Evolutionary conservation across 2,329 filamentous ascomycete genomes (phyloP).

Genomic region (Hypoxylon sp.): DNA sequence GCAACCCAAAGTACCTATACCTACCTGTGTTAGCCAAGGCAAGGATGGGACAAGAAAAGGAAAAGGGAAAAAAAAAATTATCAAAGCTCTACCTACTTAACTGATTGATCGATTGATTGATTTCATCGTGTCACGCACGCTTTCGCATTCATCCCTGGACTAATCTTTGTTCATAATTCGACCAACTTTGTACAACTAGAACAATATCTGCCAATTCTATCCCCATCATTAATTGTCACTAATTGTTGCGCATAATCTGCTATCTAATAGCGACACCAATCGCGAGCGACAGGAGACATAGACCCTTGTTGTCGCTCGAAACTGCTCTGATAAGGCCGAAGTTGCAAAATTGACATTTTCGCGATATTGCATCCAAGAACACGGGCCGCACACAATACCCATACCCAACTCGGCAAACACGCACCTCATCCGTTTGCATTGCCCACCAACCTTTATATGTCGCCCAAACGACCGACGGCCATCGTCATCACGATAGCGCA

Average conservation of each 20-base stretch:
- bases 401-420: slow-evolving; percentile 27
- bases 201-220: slow-evolving; percentile 33
- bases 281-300: slow-evolving; percentile 6
- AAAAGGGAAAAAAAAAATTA: slow-evolving; percentile 23
- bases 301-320: slow-evolving; percentile 18
- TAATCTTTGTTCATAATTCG: slow-evolving; percentile 44
- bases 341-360: slow-evolving; percentile 31
- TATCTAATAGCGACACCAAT: slow-evolving; percentile 22
- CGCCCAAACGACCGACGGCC: neutral
- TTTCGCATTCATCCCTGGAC: slow-evolving; percentile 47
- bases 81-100: slow-evolving; percentile 23
- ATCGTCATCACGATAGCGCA: slow-evolving; percentile 31
- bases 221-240: slow-evolving; percentile 10
- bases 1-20: slow-evolving; percentile 8
- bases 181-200: slow-evolving; percentile 35
- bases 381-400: slow-evolving; percentile 12
- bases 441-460: slow-evolving; percentile 30
- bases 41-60: slow-evolving; percentile 18
- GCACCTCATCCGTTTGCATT: slow-evolving; percentile 29
- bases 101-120: slow-evolving; percentile 31
- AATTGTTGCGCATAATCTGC: slow-evolving; percentile 25
- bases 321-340: slow-evolving; percentile 16
- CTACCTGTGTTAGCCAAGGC: neutral
- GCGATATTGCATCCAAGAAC: slow-evolving; percentile 32
- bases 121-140: slow-evolving; percentile 42